Evolutionary conservation across 2,329 filamentous ascomycete genomes (phyloP).

Genomic region (Fusarium domesticum): DNA sequence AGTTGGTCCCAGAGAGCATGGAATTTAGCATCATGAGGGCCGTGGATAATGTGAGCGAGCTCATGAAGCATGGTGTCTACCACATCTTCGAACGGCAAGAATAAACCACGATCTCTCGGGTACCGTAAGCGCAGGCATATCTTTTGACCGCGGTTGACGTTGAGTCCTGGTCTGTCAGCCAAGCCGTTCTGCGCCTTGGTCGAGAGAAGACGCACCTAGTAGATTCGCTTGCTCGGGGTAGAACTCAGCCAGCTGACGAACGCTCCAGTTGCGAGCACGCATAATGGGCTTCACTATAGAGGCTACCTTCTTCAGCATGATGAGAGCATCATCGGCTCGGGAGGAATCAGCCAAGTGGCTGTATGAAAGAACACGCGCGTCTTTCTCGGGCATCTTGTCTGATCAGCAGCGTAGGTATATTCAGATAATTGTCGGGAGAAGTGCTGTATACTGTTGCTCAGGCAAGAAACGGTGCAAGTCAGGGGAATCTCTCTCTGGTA

Average conservation of each 20-base stretch:
- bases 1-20: slow-evolving; percentile 86
- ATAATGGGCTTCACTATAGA: slow-evolving; percentile 94
- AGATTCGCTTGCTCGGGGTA: slow-evolving; percentile 72
- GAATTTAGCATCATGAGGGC: slow-evolving; percentile 79
- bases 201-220: slow-evolving; percentile 51
- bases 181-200: not conserved
- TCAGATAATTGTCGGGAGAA: too few species aligned
- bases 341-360: slow-evolving; percentile 48
- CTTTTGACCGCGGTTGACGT: slow-evolving; percentile 71
- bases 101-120: slow-evolving; percentile 68
- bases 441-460: too few species aligned
- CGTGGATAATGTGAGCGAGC: slow-evolving; percentile 81
- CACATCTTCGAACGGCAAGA: slow-evolving; percentile 75
- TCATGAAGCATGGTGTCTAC: slow-evolving; percentile 94
- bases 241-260: slow-evolving; percentile 79
- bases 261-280: slow-evolving; percentile 78
- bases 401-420: too few species aligned
- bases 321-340: slow-evolving; percentile 49
- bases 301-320: slow-evolving; percentile 73
- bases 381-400: slow-evolving; percentile 28
- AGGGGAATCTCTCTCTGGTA: too few species aligned
- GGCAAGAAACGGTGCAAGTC: too few species aligned
- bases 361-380: slow-evolving; percentile 47
- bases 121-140: slow-evolving; percentile 83
- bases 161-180: slow-evolving; percentile 55